These are phyloP conservation scores for Colletotrichum lini DNA, from an alignment of 2,329 filamentous ascomycete species.

Conservation along the genomic window DNA sequence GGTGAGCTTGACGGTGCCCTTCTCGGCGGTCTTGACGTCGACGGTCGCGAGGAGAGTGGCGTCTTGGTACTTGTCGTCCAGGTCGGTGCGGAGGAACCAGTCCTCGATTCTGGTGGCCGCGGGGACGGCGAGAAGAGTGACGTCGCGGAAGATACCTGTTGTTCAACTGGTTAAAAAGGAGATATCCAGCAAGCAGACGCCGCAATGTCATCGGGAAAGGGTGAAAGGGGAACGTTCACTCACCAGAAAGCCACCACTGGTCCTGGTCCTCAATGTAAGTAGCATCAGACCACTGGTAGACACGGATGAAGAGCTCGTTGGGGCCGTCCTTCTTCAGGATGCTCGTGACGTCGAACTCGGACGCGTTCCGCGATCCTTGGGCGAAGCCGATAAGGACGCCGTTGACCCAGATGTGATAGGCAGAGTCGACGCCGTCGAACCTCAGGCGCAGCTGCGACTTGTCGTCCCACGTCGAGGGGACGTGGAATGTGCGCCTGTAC, in stretches of 20 bases:
- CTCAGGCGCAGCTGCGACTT: constrained; percentile 70
- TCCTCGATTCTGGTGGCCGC: constrained; percentile 67
- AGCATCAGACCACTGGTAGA: constrained; percentile 80
- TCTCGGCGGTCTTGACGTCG: constrained; percentile 53
- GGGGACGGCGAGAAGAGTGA: constrained; percentile 72
- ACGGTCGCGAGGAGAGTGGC: constrained; percentile 66
- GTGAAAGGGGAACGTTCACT: constrained; percentile 39
- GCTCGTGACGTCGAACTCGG: constrained; percentile 77
- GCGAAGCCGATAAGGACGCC: constrained; percentile 75
- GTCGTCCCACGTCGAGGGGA: constrained; percentile 63
- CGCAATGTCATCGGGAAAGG: no score
- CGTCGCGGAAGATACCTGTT: constrained; percentile 75
- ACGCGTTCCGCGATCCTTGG: constrained; percentile 77
- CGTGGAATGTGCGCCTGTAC: constrained; percentile 69
- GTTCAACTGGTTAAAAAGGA: not conserved
- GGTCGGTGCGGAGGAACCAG: constrained; percentile 67
- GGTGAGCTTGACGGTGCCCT: constrained; percentile 57
- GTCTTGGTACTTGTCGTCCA: constrained; percentile 67
- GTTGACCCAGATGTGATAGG: constrained; percentile 80
- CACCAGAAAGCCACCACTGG: constrained; percentile 77
- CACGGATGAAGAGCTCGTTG: constrained; percentile 74
- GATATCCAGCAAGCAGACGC: no score
- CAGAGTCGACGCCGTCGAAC: constrained; percentile 81
- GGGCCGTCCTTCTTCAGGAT: constrained; percentile 56
- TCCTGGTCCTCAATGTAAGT: constrained; percentile 80